Percentiles rank a stretch among this genome's conserved stretches.
Conservation (phyloP, 2,329 filamentous ascomycete species). For the Clarireedia hainanense region DNA sequence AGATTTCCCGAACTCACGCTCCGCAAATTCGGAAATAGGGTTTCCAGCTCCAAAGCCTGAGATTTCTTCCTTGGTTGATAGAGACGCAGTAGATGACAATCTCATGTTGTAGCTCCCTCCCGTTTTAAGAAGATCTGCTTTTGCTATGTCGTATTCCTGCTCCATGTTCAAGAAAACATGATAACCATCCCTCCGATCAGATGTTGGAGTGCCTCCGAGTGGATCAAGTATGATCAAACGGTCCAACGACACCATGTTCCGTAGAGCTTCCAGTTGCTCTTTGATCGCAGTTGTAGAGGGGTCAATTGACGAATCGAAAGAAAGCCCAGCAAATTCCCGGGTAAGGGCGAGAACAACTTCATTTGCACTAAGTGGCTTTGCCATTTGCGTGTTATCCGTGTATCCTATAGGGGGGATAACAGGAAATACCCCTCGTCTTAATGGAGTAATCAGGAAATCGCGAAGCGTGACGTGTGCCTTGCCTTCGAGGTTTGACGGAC, state of each 20-base stretch:
- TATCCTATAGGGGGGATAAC: constrained; percentile 61
- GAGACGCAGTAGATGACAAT: neutral
- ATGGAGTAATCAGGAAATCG: constrained; percentile 53
- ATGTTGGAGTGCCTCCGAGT: constrained; percentile 72
- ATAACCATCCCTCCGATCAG: constrained; percentile 50
- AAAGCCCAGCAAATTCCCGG: constrained; percentile 64
- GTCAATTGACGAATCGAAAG: constrained; percentile 30
- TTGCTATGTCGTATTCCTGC: constrained; percentile 72
- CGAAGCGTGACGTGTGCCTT: constrained; percentile 35
- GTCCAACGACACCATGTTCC: constrained; percentile 59
- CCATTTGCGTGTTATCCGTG: constrained; percentile 39
- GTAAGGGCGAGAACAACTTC: constrained; percentile 72
- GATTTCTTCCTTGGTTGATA: neutral
- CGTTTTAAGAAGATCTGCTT: constrained; percentile 44
- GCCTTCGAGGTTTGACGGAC: constrained; percentile 11
- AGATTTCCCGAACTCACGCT: constrained; percentile 20
- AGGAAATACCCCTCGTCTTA: constrained; percentile 61
- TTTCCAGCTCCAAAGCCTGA: constrained; percentile 31
- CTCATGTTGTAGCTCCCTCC: neutral
- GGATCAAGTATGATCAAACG: constrained; percentile 84
- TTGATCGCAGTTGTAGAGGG: constrained; percentile 36
- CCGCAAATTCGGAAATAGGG: constrained; percentile 36
- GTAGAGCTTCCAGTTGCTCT: constrained; percentile 33
- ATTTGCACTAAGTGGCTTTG: constrained; percentile 43
- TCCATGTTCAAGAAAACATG: constrained; percentile 90